Evolutionary conservation across 345 rosid genomes (phyloP), one percentile per base, ranked within the genome.

Genomic region (Aquilaria sinensis): DNA sequence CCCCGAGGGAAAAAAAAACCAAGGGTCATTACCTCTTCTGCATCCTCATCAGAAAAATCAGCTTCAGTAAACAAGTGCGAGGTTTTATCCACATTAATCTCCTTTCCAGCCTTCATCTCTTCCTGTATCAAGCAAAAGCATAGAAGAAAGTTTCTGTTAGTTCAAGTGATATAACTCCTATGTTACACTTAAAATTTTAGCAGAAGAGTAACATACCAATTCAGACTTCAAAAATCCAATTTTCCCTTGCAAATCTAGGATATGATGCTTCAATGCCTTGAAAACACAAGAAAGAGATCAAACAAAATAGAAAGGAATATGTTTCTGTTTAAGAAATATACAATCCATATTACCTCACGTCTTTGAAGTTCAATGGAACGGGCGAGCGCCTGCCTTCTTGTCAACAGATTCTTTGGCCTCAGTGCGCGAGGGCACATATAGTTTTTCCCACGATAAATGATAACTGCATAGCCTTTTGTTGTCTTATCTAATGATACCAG

Each of bases 331-430:
- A 33, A 50, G 11, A 46, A 63, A 57, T 60, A 51, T n/a, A 29
- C 12, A 29, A 61, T 12, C 29, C 55, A 66, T 46, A 15, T 69
- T 81, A 89, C 96, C 85, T 89, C 98, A 41, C 87, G 81, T 71
- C 98, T 89, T 66, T 89, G 98, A 75, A 92, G 93, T 72, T 89
- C 98, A 61, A 92, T 73, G 58, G 98, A 87, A 59, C 83, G 83
- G 67, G 88, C 87, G 30, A 85, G 85, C 67, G 96, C 96, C 64
- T 92, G 91, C 68, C 84, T 81, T 71, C 80, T 81, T 11, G 96
- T 79, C 76, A 92, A 75, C 52, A 92, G 80, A 66, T 84, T 89
- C 45, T 67, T 47, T 56, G 98, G 98, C 75, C 84, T 84, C 74
- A 89, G 49, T 47, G 51, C 61, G 30, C 15, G 30, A 55, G 98